phyloP scores from a whole-genome alignment of 2,329 filamentous ascomycete species.

The Alternaria sp. region DNA sequence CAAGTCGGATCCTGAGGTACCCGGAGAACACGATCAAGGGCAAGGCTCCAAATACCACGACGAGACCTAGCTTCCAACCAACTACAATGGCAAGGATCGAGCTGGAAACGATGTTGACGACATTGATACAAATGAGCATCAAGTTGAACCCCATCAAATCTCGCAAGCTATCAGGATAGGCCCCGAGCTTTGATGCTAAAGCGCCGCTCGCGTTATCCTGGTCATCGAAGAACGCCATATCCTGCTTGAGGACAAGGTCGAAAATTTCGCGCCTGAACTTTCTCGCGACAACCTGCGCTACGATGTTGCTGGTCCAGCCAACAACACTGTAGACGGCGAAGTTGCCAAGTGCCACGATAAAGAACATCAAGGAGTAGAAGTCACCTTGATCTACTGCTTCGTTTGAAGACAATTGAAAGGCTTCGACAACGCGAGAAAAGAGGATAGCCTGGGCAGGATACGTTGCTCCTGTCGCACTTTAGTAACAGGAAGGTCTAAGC shows the following conservation, averaged over 20 bases:
- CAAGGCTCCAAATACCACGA: constrained; percentile 71
- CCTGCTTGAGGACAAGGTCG: constrained; percentile 87
- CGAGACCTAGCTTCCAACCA: constrained; percentile 87
- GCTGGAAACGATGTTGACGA: constrained; percentile 79
- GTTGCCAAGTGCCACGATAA: constrained; percentile 61
- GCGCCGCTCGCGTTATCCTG: constrained; percentile 90
- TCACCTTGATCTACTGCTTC: constrained; percentile 54
- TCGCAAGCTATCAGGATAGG: constrained; percentile 84
- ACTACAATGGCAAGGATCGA: constrained; percentile 75
- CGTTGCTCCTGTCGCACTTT: constrained; percentile 47
- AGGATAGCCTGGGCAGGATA: constrained; percentile 60
- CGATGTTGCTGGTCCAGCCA: constrained; percentile 56
- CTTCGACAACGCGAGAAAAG: constrained; percentile 59
- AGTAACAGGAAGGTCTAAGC: neutral
- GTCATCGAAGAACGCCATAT: constrained; percentile 89
- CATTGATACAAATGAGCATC: constrained; percentile 82
- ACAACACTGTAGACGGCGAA: constrained; percentile 56
- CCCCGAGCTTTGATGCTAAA: constrained; percentile 70
- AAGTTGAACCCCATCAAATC: constrained; percentile 88
- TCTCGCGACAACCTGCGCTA: constrained; percentile 52
- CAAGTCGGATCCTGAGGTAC: constrained; percentile 90
- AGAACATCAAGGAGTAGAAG: constrained; percentile 66
- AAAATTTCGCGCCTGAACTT: constrained; percentile 67
- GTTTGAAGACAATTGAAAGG: constrained; percentile 55
- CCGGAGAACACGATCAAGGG: constrained; percentile 62